These are phyloP conservation scores for Cerioporus squamosus DNA, from an alignment of 1,284 basidiomycete species.

Conservation along the genomic window DNA sequence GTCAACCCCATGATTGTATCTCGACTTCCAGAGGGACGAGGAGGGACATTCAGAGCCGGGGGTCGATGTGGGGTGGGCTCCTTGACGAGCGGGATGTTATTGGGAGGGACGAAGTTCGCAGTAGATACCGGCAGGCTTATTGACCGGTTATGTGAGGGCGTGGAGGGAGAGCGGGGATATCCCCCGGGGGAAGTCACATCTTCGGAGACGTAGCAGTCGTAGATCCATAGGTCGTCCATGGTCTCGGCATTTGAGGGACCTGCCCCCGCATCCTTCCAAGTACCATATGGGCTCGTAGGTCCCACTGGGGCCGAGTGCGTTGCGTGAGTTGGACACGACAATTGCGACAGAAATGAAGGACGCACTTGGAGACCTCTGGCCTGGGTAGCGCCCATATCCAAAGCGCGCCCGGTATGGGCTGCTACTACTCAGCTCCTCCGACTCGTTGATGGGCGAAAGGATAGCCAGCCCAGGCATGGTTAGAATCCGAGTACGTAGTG, in stretches of 20 bases:
- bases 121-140: constrained; percentile 19
- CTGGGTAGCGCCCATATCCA: constrained; percentile 4
- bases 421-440: constrained; percentile 12
- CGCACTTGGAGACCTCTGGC: constrained; percentile 22
- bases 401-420: constrained; percentile 17
- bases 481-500: background rate
- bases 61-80: constrained; percentile 10
- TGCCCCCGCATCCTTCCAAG: constrained; percentile 14
- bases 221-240: constrained; percentile 25
- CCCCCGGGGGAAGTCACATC: constrained; percentile 18
- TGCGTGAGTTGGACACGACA: background rate
- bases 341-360: background rate
- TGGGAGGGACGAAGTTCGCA: constrained; percentile 9
- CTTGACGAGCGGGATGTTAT: constrained; percentile 16
- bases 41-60: constrained; percentile 5
- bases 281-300: constrained; percentile 5
- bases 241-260: constrained; percentile 4
- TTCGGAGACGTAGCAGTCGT: constrained; percentile 24
- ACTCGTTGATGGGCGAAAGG: constrained; percentile 22
- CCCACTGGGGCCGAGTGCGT: background rate
- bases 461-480: constrained; percentile 18
- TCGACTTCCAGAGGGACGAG: background rate
- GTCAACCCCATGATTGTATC: background rate
- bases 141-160: constrained; percentile 17
- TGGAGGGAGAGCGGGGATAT: constrained; percentile 19